Conservation (phyloP, 352 stramenopile genomes). For the Phytopythium helicoides region DNA sequence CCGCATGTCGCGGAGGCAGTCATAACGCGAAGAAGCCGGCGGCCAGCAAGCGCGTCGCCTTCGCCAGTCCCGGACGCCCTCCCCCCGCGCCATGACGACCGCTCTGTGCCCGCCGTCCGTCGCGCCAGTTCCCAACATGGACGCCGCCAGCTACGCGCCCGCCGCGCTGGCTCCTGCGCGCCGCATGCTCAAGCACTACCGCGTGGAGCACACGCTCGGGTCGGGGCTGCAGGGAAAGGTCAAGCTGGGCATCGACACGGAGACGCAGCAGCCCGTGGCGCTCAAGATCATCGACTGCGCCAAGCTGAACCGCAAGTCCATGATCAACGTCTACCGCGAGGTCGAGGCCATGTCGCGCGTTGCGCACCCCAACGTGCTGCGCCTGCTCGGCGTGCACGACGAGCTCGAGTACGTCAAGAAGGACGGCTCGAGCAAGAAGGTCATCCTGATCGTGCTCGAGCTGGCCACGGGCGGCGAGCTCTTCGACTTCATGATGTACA, state of each 20-base stretch:
- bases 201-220: constrained; percentile 78
- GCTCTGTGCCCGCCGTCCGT: constrained; percentile 23
- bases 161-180: constrained; percentile 4
- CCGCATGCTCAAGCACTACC: constrained; percentile 73
- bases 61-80: background rate
- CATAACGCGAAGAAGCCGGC: too few species aligned
- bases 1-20: too few species aligned
- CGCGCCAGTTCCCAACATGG: constrained; percentile 26
- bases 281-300: constrained; percentile 90
- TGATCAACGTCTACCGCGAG: constrained; percentile 87
- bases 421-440: constrained; percentile 63
- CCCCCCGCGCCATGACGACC: constrained; percentile 17
- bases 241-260: constrained; percentile 82
- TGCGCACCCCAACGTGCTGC: constrained; percentile 77
- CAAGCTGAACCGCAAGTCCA: constrained; percentile 77
- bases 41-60: too few species aligned
- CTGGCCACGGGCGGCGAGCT: constrained; percentile 85
- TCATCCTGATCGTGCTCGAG: constrained; percentile 90
- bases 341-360: constrained; percentile 90
- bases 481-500: constrained; percentile 94
- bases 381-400: constrained; percentile 72
- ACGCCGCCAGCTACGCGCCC: constrained; percentile 15
- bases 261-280: constrained; percentile 79
- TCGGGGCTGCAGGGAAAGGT: constrained; percentile 85
- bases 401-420: constrained; percentile 76